These are phyloP conservation scores for Fusarium verrucosum DNA, from an alignment of 2,329 filamentous ascomycete genomes.

Conservation along the genomic window DNA sequence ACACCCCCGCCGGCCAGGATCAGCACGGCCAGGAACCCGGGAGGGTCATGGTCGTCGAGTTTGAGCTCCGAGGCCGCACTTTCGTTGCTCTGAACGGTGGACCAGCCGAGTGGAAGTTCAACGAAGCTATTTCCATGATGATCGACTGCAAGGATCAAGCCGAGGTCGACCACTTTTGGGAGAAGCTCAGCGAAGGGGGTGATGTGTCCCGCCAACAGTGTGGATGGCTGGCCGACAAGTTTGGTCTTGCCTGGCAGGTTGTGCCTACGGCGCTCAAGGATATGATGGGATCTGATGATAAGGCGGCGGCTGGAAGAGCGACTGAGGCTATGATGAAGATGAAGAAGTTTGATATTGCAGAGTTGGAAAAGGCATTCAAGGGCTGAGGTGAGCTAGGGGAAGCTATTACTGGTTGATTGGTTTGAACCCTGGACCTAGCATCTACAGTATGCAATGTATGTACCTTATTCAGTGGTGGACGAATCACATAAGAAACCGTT, in stretches of 20 bases:
- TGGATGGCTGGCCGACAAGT: slow-evolving; percentile 58
- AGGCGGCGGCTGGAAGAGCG: slow-evolving; percentile 46
- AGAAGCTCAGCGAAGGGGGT: slow-evolving; percentile 53
- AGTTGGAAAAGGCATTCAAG: slow-evolving; percentile 48
- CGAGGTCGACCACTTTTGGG: slow-evolving; percentile 60
- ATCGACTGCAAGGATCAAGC: slow-evolving; percentile 56
- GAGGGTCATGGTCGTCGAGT: slow-evolving; percentile 50
- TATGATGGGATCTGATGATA: slow-evolving; percentile 49
- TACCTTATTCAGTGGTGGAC: too few species aligned
- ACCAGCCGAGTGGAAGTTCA: slow-evolving; percentile 51
- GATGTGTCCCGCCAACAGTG: slow-evolving; percentile 51
- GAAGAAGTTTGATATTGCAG: slow-evolving; percentile 55
- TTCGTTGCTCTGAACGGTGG: slow-evolving; percentile 58
- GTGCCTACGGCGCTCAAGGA: slow-evolving; percentile 51
- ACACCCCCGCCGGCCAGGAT: slow-evolving; percentile 45
- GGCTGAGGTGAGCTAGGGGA: slow-evolving; percentile 2
- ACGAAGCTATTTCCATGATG: slow-evolving; percentile 54
- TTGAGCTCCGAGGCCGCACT: slow-evolving; percentile 51
- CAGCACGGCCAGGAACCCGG: slow-evolving; percentile 46
- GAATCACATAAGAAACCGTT: not conserved
- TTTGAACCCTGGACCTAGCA: not conserved
- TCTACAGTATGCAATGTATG: too few species aligned
- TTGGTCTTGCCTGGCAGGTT: slow-evolving; percentile 59
- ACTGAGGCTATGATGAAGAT: slow-evolving; percentile 53
- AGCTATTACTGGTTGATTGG: not conserved